Conservation (phyloP, 805 yeast genomes). For the Barnettozyma vustinii region DNA sequence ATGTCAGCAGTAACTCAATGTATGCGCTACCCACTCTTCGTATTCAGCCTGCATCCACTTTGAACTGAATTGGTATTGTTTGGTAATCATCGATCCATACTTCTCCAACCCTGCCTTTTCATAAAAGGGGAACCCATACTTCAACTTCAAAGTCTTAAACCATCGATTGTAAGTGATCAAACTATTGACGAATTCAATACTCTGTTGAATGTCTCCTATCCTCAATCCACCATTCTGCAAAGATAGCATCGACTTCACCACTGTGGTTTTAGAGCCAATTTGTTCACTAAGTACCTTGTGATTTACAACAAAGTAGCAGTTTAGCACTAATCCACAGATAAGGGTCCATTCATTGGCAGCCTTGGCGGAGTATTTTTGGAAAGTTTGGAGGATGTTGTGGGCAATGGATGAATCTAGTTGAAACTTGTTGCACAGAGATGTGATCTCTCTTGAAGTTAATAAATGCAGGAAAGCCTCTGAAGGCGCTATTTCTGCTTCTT, state of each 20-base stretch:
- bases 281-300: constrained; percentile 38
- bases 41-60: constrained; percentile 24
- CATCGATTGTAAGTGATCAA: constrained; percentile 55
- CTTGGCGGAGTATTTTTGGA: constrained; percentile 43
- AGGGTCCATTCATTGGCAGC: constrained; percentile 64
- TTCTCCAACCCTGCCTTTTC: constrained; percentile 19
- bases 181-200: constrained; percentile 49
- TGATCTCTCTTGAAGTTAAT: constrained; percentile 37
- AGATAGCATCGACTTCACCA: constrained; percentile 45
- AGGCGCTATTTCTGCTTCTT: neutral
- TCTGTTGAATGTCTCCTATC: constrained; percentile 43
- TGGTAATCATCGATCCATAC: constrained; percentile 34
- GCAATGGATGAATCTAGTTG: constrained; percentile 54
- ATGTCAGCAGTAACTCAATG: neutral
- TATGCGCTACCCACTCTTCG: constrained; percentile 9
- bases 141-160: constrained; percentile 49
- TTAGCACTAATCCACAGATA: constrained; percentile 59
- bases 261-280: constrained; percentile 43
- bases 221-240: constrained; percentile 50
- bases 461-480: constrained; percentile 25
- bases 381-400: constrained; percentile 44
- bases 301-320: constrained; percentile 52
- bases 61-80: constrained; percentile 26
- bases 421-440: constrained; percentile 55
- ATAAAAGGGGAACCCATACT: constrained; percentile 29